Base-by-base conservation (phyloP, 2,329 filamentous ascomycete species). In the Xylariales sp. region DNA sequence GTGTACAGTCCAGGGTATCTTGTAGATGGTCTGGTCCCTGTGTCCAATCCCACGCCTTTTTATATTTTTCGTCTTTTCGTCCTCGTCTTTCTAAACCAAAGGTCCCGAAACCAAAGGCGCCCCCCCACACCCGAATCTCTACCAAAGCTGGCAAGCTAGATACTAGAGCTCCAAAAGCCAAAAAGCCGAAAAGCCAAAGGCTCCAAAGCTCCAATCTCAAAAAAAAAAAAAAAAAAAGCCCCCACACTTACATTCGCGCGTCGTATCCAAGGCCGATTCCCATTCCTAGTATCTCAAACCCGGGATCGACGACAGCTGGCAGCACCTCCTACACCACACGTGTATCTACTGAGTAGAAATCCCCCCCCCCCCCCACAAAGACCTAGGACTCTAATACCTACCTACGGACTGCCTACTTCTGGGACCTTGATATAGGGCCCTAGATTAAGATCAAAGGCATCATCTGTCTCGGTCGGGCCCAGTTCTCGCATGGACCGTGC, bases 241-340 rank as follows among this genome's bases (percentile, higher is more conserved):
- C 53, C 58, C 58, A 67, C 55, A 55, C 18, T 61, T 14, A 34
- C 34, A 32, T 41, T 36, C 41, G 7, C 34, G 52, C 39, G 54
- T 49, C 58, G 48, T 48, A 45, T 50, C 34, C 43, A 46, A 30
- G 43, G 45, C 46, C 61, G 56, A 60, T 56, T 63, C 23, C 50
- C 34, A 65, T 43, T 57, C 62, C 28, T 36, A 65, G 59, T 54
- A 65, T 55, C 60, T 28, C 48, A 32, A 39, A 54, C 57, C 39
- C 49, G 53, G 43, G 64, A 62, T 58, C 64, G 53, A 66, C 54
- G 32, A 30, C 28, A 23, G 23, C 23, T 23, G 23, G 43, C 7
- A 30, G 14, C 1, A 18, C 48, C 16, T 30, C 43, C 28, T 39
- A 52, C 53, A 41, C 10, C 49, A 43, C 46, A 41, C 36, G 23